Base-by-base conservation (phyloP, 2,329 filamentous ascomycete genomes). In the Ophiocordyceps camponoti-leonardi region DNA sequence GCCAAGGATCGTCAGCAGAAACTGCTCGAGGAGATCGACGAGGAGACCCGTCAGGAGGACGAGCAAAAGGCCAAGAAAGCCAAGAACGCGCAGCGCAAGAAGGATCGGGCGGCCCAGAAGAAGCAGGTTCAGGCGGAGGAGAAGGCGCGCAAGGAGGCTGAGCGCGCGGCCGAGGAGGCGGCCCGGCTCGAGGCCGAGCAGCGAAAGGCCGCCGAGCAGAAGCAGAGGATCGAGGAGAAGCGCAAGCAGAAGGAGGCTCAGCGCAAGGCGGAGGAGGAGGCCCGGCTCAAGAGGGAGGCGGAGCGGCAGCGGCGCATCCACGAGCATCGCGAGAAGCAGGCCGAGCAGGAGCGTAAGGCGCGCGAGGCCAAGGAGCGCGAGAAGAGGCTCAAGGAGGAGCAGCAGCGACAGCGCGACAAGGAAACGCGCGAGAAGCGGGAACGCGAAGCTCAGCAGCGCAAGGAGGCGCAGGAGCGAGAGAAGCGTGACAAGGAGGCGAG, bases 51-150 rank as follows among this genome's bases (percentile, higher is more conserved):
- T 46, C 76, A 81, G 44, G 80, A 84, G 49, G 76, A 80, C 44
- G 77, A 90, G 61, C 82, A 83, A 50, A 88, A 92, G 60, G 87
- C 85, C 19, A 95, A 95, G 67, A 94, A 90, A 62, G 84, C 86
- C 43, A 86, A 86, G 58, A 90, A 94, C 57, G 88, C 92, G 16
- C 85, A 94, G 61, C 94, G 92, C 71, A 86, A 85, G 60, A 96
- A 94, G 64, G 88, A 94, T 57, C 94, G 90, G 68, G 86, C 88
- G 51, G 81, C 81, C 20, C 79, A 86, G 57, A 90, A 94, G 67
- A 93, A 90, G 64, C 81, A 86, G 59, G 81, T 80, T 3, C 79
- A 84, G 52, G 86, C 90, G n/a, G 90, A 95, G 59, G 88, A 95
- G 58, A 88, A 86, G 63, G 83, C 86, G 31, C 81, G 77, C 47